Conservation (phyloP, 2,329 filamentous ascomycete species). For the Exophiala viscosa region DNA sequence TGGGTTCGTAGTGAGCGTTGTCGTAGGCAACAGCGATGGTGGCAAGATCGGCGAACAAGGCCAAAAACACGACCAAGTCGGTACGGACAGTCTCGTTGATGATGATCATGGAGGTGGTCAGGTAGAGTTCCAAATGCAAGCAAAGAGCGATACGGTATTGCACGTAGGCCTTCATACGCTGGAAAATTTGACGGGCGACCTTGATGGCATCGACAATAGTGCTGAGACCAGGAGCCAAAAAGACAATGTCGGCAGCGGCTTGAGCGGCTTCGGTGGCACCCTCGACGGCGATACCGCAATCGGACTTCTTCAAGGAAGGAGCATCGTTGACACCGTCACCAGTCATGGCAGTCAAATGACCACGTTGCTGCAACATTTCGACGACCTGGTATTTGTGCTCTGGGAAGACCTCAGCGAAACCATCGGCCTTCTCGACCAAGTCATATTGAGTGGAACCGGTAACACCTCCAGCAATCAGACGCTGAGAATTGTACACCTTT, state of each 20-base stretch:
- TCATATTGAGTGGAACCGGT: conserved; percentile 70
- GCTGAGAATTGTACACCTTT: conserved; percentile 77
- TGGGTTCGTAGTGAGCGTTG: conserved; percentile 70
- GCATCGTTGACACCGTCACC: conserved; percentile 74
- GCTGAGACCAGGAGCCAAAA: conserved; percentile 67
- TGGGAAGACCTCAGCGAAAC: conserved; percentile 71
- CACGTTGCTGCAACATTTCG: conserved; percentile 70
- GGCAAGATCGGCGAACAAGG: conserved; percentile 73
- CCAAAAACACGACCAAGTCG: conserved; percentile 74
- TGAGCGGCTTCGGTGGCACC: conserved; percentile 69
- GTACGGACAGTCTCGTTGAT: conserved; percentile 71
- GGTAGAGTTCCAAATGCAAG: conserved; percentile 71
- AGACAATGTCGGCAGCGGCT: conserved; percentile 70
- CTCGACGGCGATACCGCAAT: conserved; percentile 71
- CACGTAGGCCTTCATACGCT: conserved; percentile 74
- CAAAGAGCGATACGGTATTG: conserved; percentile 74
- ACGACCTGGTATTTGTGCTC: conserved; percentile 75
- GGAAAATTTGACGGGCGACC: conserved; percentile 71
- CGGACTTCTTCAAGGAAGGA: conserved; percentile 69
- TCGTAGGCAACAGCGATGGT: conserved; percentile 77
- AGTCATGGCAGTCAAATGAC: conserved; percentile 71
- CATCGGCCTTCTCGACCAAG: conserved; percentile 69
- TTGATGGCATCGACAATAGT: conserved; percentile 72
- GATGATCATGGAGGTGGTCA: conserved; percentile 74
- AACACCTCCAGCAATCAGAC: conserved; percentile 72